A percentile compares a stretch with the other conserved stretches of the same genome.
phyloP scores from a whole-genome alignment of 768 basidiomycete species.

The Cystofilobasidium macerans region DNA sequence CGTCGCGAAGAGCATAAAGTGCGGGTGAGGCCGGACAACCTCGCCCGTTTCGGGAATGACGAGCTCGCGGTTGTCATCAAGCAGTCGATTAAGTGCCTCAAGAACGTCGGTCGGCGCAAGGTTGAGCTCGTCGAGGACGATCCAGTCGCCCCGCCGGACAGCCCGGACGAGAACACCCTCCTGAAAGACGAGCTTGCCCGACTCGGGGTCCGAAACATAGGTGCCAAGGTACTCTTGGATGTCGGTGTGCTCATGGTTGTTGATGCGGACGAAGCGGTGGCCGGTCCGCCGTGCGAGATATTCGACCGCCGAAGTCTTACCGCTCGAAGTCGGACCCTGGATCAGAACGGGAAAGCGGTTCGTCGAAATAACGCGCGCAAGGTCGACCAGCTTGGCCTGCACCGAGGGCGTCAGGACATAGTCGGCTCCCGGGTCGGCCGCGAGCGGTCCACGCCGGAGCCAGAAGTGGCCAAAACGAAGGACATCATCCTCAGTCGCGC shows the following conservation, averaged over 20 bases:
- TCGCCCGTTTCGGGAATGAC: conserved; percentile 94
- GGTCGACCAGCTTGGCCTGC: conserved; percentile 79
- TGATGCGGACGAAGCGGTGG: conserved; percentile 92
- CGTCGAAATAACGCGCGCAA: conserved; percentile 82
- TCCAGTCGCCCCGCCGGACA: conserved; percentile 85
- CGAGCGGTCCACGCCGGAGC: conserved; percentile 63
- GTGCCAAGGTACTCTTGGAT: conserved; percentile 98
- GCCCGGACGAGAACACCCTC: conserved; percentile 91
- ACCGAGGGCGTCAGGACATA: conserved; percentile 96
- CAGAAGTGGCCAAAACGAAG: conserved; percentile 87
- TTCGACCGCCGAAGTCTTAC: conserved; percentile 94
- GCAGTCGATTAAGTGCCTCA: conserved; percentile 86
- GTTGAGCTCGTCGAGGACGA: conserved; percentile 94
- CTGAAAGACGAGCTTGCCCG: conserved; percentile 88
- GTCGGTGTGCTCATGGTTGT: conserved; percentile 99
- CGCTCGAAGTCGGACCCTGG: conserved; percentile 93
- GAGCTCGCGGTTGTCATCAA: conserved; percentile 95
- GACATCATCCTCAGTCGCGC: conserved; percentile 45
- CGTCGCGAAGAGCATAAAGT: conserved; percentile 96
- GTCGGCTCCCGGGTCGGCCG: conserved; percentile 48
- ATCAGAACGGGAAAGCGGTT: conserved; percentile 87
- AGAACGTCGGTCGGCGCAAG: conserved; percentile 95
- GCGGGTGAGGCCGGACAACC: conserved; percentile 79
- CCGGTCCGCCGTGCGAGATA: conserved; percentile 87
- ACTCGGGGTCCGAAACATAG: conserved; percentile 80